These are phyloP conservation scores for Solanum corneliomulleri DNA, from an alignment of 257 asterid species.

Conservation along the genomic window DNA sequence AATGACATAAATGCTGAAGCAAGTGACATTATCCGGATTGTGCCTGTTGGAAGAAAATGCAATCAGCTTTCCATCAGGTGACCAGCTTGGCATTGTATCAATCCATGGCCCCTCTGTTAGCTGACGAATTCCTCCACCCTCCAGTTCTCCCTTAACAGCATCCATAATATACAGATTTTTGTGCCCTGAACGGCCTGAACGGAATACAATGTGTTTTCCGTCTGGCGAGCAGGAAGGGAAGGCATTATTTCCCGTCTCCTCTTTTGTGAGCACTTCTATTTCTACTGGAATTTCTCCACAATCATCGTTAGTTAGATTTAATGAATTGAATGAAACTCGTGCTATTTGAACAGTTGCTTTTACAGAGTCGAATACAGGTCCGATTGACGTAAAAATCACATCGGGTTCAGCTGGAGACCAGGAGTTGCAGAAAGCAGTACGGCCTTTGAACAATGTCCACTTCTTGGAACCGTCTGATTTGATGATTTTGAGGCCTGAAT, in stretches of 20 bases:
- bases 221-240: conserved; percentile 81
- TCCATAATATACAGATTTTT: conserved; percentile 63
- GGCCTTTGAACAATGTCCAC: conserved; percentile 42
- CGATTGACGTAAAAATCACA: conserved; percentile 59
- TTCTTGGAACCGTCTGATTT: conserved; percentile 60
- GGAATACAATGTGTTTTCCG: conserved; percentile 53
- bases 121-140: conserved; percentile 42
- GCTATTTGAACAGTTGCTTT: conserved; percentile 53
- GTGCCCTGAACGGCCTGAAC: conserved; percentile 76
- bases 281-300: conserved; percentile 20
- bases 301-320: conserved; percentile 12
- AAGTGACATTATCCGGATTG: conserved; percentile 22
- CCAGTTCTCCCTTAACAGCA: conserved; percentile 48
- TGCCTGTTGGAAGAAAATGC: conserved; percentile 83
- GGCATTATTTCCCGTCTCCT: conserved; percentile 68
- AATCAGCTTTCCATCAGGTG: conserved; percentile 62
- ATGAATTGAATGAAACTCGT: conserved; percentile 44
- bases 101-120: conserved; percentile 73
- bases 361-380: conserved; percentile 52
- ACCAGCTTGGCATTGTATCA: conserved; percentile 94
- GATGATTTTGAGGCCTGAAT: conserved; percentile 40
- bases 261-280: conserved; percentile 49
- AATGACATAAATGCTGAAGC: conserved; percentile 48
- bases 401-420: conserved; percentile 65
- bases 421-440: conserved; percentile 39